Conservation (phyloP, 805 yeast genomes). For the Candida incommunis region DNA sequence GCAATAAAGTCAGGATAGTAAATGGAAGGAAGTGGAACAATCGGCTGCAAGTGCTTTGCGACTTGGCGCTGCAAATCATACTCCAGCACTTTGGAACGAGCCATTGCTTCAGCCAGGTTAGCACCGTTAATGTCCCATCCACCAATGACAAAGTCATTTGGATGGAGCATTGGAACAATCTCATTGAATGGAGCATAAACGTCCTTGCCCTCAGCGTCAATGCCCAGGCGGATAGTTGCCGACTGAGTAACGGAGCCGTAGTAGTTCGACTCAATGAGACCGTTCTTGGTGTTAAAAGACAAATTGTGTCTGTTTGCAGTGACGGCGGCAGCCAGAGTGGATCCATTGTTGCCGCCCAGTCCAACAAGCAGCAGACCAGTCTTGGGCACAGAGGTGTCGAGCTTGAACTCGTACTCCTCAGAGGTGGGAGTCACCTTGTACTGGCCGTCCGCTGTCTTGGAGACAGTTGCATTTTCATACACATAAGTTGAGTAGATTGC, state of each 20-base stretch:
- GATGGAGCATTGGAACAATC: slow-evolving; percentile 74
- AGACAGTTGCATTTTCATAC: slow-evolving; percentile 65
- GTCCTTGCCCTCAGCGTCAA: slow-evolving; percentile 69
- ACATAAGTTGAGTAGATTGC: slow-evolving; percentile 43
- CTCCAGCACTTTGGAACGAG: slow-evolving; percentile 77
- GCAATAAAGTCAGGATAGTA: slow-evolving; percentile 97
- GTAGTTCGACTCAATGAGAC: slow-evolving; percentile 64
- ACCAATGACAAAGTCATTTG: slow-evolving; percentile 77
- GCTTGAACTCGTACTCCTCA: slow-evolving; percentile 71
- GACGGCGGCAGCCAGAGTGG: slow-evolving; percentile 74
- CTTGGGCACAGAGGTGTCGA: slow-evolving; percentile 68
- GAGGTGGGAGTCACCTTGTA: slow-evolving; percentile 56
- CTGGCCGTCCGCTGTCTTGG: slow-evolving; percentile 32
- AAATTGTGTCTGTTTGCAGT: slow-evolving; percentile 74
- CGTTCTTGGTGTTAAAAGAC: slow-evolving; percentile 70
- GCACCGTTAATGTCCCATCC: slow-evolving; percentile 89
- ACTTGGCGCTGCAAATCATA: slow-evolving; percentile 70
- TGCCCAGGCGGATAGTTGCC: slow-evolving; percentile 79
- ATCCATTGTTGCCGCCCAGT: slow-evolving; percentile 92
- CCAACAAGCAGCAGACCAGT: slow-evolving; percentile 87
- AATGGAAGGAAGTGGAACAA: slow-evolving; percentile 66
- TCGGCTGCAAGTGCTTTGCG: slow-evolving; percentile 42
- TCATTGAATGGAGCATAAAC: slow-evolving; percentile 87
- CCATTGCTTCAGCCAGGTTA: slow-evolving; percentile 64
- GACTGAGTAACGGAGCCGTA: slow-evolving; percentile 92